Base-by-base conservation (phyloP, 768 basidiomycete genomes). In the Fomitopsis pulvina region DNA sequence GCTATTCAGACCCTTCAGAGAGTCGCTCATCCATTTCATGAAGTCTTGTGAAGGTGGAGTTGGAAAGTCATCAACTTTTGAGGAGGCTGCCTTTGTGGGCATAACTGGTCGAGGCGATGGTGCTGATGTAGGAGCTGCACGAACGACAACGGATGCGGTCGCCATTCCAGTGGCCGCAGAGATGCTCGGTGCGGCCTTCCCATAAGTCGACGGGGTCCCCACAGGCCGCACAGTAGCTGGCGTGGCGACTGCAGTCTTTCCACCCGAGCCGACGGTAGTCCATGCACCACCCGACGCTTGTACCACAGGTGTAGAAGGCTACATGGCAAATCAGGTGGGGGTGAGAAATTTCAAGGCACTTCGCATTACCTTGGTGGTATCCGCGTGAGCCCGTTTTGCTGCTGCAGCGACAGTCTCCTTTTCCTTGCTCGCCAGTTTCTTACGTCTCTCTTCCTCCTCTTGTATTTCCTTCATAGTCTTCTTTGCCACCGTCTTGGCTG, bases 401-500 rank as follows among this genome's bases (percentile, higher is more conserved):
- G 77, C 75, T 20, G 77, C 71, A 11, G 78, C 69, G 8, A 76
- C 76, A 47, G 72, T 60, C 50, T 71, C 71, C 47, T 74, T 80
- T 55, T 87, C 81, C 64, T 83, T 85, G 6, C 71, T 67, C 0
- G 73, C 73, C 25, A 58, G 55, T 66, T 83, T 87, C 74, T 92
- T 93, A 54, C 86, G 78, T 55, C 72, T 79, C 67, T 95, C 92
- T 62, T 99, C 96, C 60, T 99, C 96, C 67, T 98, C 95, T 62
- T 95, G 91, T 34, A 99, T 99, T 71, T 99, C 93, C 72, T 95
- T 97, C 85, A 99, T 85, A 1, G 90, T 89, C 75, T 92, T 96
- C 74, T 92, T 94, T 6, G 76, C 63, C 2, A 72, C 63, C 6
- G 75, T 66, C 61, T 81, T 83, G 22, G 67, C 68, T 14, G 77